Base-by-base conservation (phyloP, 768 basidiomycete species). In the Galerina sulciceps region DNA sequence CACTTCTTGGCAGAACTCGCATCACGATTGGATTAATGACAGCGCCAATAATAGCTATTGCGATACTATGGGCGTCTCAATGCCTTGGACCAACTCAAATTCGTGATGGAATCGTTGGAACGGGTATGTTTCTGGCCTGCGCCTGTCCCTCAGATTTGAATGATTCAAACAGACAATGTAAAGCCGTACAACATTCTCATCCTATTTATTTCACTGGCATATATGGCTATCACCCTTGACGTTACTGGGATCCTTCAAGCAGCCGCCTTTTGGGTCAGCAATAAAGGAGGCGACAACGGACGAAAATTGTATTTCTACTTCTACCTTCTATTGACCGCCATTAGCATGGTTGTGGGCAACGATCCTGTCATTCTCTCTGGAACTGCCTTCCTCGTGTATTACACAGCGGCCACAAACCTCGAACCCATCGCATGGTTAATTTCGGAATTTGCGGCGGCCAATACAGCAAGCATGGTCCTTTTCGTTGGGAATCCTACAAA, bases 401-500 rank as follows among this genome's bases (percentile, higher is more conserved):
- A 94, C 66, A 96, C 94, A 0, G 71, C 84, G 34, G 88, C 88
- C 10, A 82, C 87, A 1, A 80, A 71, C 42, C 73, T 86, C 20
- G 57, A 85, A 26, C 84, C 87, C 0, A 75, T 76, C 3, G 78
- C 89, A 1, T 91, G 89, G 90, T 75, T 91, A 42, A 89, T 90
- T 59, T 80, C 88, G 10, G 88, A 91, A 59, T 91, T 91, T 64
- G 85, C 88, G 0, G 88, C 87, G 0, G 91, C 90, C 3, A 94
- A 93, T 70, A 90, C 91, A 9, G 90, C 86, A 8, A 86, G 84
- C 62, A 86, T 88, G 82, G 83, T 84, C 20, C 69, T 87, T 0
- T 93, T 97, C 48, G 89, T 94, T 2, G 91, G 90, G 0, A 99
- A 98, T 68, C 94, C 93, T 1, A 99, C 96, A 1, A 99, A 98